Conservation (phyloP, 1,284 basidiomycete species). For the Sanghuangporus weigelae region DNA sequence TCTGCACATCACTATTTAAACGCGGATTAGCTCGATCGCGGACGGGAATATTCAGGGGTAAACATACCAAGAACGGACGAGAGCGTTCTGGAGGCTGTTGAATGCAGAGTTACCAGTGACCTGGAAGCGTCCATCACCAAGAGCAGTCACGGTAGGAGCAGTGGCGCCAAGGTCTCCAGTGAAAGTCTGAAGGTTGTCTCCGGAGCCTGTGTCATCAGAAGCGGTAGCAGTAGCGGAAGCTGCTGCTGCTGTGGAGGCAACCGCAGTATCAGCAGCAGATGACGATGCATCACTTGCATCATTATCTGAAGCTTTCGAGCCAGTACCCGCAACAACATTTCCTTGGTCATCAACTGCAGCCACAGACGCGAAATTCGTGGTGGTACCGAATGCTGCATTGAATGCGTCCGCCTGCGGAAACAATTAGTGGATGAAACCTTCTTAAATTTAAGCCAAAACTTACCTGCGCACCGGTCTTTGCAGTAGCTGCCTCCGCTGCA, state of each 20-base stretch:
- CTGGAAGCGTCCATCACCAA: conserved; percentile 41
- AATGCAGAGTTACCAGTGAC: conserved; percentile 45
- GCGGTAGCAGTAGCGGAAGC: not conserved
- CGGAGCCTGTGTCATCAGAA: conserved; percentile 20
- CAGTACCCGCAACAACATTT: conserved; percentile 26
- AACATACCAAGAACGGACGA: conserved; percentile 44
- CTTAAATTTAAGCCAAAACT: not conserved
- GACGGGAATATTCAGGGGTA: not conserved
- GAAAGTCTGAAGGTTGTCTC: conserved; percentile 52
- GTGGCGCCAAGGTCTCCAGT: conserved; percentile 39
- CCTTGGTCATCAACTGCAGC: conserved; percentile 36
- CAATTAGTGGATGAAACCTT: conserved; percentile 28
- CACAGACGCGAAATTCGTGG: conserved; percentile 36
- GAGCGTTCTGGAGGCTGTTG: conserved; percentile 44
- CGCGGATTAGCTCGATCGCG: not conserved
- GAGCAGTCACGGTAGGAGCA: conserved; percentile 41
- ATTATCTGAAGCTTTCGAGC: conserved; percentile 17
- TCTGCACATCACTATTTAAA: conserved; percentile 41
- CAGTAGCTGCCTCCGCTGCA: conserved; percentile 37
- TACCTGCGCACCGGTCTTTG: conserved; percentile 39
- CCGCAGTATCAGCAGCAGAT: conserved; percentile 14
- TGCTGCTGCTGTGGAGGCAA: conserved; percentile 19
- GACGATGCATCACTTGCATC: conserved; percentile 17
- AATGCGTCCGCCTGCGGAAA: conserved; percentile 54
- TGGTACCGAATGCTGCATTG: conserved; percentile 50